Percentiles rank a stretch among this genome's conserved stretches.
Evolutionary conservation across 202 grass and related monocot species (phyloP).

Genomic region (Alloteropsis angusta): DNA sequence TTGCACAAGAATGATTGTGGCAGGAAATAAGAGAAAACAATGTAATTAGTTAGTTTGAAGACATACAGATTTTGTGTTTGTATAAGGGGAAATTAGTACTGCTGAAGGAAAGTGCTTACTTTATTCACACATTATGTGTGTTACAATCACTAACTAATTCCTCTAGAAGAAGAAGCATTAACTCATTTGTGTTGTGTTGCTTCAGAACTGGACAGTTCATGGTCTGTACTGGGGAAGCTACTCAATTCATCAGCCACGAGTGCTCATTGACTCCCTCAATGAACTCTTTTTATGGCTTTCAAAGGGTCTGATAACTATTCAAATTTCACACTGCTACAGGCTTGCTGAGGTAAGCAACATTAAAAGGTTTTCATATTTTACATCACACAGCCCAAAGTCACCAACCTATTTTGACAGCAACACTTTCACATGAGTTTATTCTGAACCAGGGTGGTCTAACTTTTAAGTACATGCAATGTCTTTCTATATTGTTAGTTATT

Average conservation of each 20-base stretch:
- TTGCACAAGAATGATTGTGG: neutral
- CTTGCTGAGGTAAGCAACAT: conserved; percentile 52
- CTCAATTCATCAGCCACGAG: conserved; percentile 40
- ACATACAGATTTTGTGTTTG: conserved; percentile 6
- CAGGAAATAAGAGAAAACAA: neutral
- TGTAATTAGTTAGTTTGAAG: neutral
- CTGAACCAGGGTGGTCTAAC: neutral
- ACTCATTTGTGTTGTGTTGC: conserved; percentile 12
- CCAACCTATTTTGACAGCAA: neutral
- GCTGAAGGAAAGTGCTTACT: neutral
- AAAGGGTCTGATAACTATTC: conserved; percentile 64
- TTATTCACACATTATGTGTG: conserved; percentile 1
- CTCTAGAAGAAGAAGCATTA: neutral
- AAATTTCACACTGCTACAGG: conserved; percentile 64
- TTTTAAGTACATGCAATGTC: neutral
- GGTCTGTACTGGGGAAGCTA: conserved; percentile 90
- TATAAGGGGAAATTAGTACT: neutral
- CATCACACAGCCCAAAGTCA: neutral
- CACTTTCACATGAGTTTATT: neutral
- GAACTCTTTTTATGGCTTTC: conserved; percentile 86
- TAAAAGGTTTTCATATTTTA: neutral
- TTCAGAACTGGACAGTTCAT: conserved; percentile 95
- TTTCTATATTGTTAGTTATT: neutral
- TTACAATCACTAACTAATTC: neutral
- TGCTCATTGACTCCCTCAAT: conserved; percentile 68